These are phyloP conservation scores for Cephalotrichum gorgonifer DNA, from an alignment of 2,329 filamentous ascomycete genomes.

Conservation along the genomic window DNA sequence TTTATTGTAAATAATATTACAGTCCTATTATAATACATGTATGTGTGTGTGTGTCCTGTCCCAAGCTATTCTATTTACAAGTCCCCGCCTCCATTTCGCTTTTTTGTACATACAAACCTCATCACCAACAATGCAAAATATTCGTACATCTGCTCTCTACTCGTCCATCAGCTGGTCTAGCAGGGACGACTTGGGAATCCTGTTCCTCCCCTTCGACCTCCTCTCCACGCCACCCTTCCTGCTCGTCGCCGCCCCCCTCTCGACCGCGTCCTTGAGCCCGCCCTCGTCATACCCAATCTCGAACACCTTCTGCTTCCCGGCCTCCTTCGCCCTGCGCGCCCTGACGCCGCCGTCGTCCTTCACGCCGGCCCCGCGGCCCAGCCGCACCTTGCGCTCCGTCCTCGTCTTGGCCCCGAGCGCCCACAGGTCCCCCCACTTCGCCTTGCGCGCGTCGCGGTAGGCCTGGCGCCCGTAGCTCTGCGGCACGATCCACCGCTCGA, in stretches of 20 bases:
- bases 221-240: constrained; percentile 3
- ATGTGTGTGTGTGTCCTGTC: too few species aligned
- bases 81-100: too few species aligned
- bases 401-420: constrained; percentile 87
- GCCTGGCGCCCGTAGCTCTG: constrained; percentile 70
- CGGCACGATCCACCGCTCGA: constrained; percentile 92
- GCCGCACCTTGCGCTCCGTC: constrained; percentile 46
- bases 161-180: constrained; percentile 5
- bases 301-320: constrained; percentile 27
- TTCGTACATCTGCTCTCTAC: not conserved
- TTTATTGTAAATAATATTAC: too few species aligned
- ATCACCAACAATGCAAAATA: too few species aligned
- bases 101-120: too few species aligned
- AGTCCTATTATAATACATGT: too few species aligned
- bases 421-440: constrained; percentile 89
- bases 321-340: constrained; percentile 21
- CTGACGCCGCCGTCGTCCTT: constrained; percentile 36
- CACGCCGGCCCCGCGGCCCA: constrained; percentile 36
- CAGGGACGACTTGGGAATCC: constrained; percentile 3
- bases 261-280: constrained; percentile 18
- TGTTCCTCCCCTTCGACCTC: constrained; percentile 5
- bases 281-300: constrained; percentile 8
- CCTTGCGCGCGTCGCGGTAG: constrained; percentile 87
- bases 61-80: too few species aligned
- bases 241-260: constrained; percentile 3